phyloP scores from a whole-genome alignment of 129 eudicot genomes.

The Ambrosia artemisiifolia region DNA sequence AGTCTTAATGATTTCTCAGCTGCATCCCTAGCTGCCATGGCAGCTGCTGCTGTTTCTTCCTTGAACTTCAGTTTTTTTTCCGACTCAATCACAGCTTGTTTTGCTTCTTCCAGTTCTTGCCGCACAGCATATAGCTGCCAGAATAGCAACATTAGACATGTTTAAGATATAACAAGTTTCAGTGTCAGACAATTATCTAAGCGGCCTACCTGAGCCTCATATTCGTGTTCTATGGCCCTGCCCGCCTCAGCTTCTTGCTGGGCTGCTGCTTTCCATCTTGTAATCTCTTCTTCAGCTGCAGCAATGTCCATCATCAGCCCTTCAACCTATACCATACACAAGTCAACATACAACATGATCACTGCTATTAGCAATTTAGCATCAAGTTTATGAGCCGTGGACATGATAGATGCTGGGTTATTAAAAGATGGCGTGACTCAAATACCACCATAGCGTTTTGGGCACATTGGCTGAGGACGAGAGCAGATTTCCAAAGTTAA shows the following conservation, averaged over 20 bases:
- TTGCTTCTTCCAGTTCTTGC: constrained; percentile 81
- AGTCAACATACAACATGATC: neutral
- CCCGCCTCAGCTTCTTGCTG: constrained; percentile 33
- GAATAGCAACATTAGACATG: neutral
- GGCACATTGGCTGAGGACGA: neutral
- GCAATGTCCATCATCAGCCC: constrained; percentile 92
- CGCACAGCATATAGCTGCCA: constrained; percentile 58
- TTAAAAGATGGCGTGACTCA: neutral
- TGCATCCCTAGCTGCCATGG: constrained; percentile 93
- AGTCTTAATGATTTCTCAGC: constrained; percentile 83
- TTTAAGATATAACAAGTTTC: neutral
- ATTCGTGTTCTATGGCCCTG: constrained; percentile 27
- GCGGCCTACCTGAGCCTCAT: constrained; percentile 48
- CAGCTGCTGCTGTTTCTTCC: constrained; percentile 87
- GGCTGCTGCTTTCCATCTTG: constrained; percentile 39
- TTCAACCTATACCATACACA: constrained; percentile 52
- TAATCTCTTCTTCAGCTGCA: constrained; percentile 36
- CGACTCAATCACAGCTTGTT: constrained; percentile 53
- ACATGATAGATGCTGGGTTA: neutral
- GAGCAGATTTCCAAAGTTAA: neutral
- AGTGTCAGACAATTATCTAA: neutral
- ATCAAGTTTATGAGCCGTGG: constrained; percentile 7
- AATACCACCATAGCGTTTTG: neutral
- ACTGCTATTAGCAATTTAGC: constrained; percentile 1
- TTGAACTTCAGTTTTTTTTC: constrained; percentile 84